Evolutionary conservation across 805 yeast genomes (phyloP).

Genomic region (Debaryomyces castellii): DNA sequence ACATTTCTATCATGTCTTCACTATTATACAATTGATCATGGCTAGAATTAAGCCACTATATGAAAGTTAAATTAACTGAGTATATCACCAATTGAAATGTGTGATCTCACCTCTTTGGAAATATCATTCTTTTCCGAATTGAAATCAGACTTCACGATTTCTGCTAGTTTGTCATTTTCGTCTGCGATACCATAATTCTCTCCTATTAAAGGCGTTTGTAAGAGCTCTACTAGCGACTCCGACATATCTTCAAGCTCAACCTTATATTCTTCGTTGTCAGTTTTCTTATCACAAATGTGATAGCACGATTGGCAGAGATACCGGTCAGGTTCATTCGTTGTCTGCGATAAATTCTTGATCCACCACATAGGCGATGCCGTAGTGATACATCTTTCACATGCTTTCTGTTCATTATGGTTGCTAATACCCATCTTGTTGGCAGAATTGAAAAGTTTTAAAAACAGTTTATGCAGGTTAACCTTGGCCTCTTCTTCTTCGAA

Average conservation of each 20-base stretch:
- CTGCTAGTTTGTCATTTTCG: constrained; percentile 19
- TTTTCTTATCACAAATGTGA: constrained; percentile 12
- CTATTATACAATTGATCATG: too few relatives aligned
- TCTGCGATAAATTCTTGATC: constrained; percentile 8
- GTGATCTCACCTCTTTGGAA: constrained; percentile 11
- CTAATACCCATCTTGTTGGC: constrained; percentile 3
- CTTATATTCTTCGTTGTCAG: constrained; percentile 8
- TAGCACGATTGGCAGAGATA: constrained; percentile 34
- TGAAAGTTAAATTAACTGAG: constrained; percentile 9
- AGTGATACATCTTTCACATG: constrained; percentile 24
- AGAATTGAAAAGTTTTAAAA: constrained; percentile 6
- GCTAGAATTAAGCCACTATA: neutral
- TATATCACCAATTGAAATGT: constrained; percentile 21
- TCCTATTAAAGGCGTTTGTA: constrained; percentile 32
- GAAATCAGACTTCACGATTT: constrained; percentile 7
- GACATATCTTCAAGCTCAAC: constrained; percentile 12
- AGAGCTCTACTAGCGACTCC: constrained; percentile 17
- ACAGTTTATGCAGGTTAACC: neutral
- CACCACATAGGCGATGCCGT: constrained; percentile 40
- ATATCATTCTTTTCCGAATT: neutral
- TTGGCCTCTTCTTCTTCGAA: constrained; percentile 13
- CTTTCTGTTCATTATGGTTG: constrained; percentile 1
- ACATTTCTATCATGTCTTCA: neutral
- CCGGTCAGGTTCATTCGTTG: neutral
- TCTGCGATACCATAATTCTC: constrained; percentile 30